Evolutionary conservation across 2,329 filamentous ascomycete genomes (phyloP), one percentile per base, ranked within the genome.

Genomic region (Trichothecium roseum): DNA sequence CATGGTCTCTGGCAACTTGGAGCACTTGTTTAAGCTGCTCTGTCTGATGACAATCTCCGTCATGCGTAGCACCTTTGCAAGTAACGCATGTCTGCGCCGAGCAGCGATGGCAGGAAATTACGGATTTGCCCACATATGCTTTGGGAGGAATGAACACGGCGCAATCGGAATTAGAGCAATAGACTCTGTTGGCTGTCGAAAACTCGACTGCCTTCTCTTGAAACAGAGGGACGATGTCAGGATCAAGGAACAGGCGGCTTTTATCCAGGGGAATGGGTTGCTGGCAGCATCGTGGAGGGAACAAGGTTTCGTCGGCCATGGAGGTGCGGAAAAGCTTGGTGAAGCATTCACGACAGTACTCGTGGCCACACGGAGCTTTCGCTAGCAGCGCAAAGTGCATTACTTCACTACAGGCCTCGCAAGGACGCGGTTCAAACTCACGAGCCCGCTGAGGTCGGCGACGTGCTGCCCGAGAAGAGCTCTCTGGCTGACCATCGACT

Each of bases 271-370:
- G 48, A 5, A 78, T 66, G 0, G 47, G 38, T 18, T 62, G 42
- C 0, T 44, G 39, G 45, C 72, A 77, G 51, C 73, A 78, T 2
- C 59, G 57, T 0, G 73, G 71, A 0, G 73, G 74, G 38, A 74
- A 78, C 0, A 71, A 45, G 0, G 61, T 55, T 37, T 77, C 68
- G 40, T 75, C 67, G 0, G 38, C 51, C 16, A 69, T 55, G 0
- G 67, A 56, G 0, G 47, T 36, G 2, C 40, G n/a, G 46, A 77
- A 69, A 0, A 75, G 57, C 0, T 40, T 37, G 3, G 45, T 44
- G 0, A 78, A 42, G 44, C 74, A 78, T 1, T 41, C 41, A 0
- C 48, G 47, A 43, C 74, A 79, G 48, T 75, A 78, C 3, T 60
- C 45, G 41, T 78, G 69, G 0, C 47, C 16, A 26, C 37, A 39